These are phyloP conservation scores for Crithidia brevicula DNA, from an alignment of 208 protist genomes.

Conservation along the genomic window DNA sequence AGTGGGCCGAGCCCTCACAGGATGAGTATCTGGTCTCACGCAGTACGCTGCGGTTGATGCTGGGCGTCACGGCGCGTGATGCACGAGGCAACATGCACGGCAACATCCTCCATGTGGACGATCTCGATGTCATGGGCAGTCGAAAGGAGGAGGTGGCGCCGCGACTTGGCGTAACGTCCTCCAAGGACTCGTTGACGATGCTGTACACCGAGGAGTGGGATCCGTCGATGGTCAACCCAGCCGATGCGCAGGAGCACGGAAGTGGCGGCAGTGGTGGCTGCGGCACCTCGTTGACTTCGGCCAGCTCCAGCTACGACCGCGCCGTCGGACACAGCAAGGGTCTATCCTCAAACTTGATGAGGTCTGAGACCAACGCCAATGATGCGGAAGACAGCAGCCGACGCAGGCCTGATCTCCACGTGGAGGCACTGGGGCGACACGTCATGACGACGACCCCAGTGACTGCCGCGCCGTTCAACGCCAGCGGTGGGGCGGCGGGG, in stretches of 20 bases:
- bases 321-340: neutral
- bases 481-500: no score
- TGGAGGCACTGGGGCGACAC: no score
- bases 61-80: constrained; percentile 50
- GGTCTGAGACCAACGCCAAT: no score
- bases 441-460: no score
- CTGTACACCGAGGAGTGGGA: constrained; percentile 30
- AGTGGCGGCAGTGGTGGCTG: no score
- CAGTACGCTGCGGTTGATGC: constrained; percentile 48
- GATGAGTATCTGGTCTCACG: constrained; percentile 39
- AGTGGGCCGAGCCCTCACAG: constrained; percentile 26
- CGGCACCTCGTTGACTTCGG: no score
- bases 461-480: neutral
- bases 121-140: constrained; percentile 54
- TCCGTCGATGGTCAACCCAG: constrained; percentile 21
- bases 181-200: constrained; percentile 32
- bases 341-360: constrained; percentile 1
- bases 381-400: no score
- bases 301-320: constrained; percentile 8
- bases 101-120: constrained; percentile 57
- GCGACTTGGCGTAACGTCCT: constrained; percentile 43
- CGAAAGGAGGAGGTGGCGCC: constrained; percentile 54
- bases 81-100: constrained; percentile 36
- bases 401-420: no score
- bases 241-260: constrained; percentile 12